These are phyloP conservation scores for Bocquillonia castaneifolia DNA, from an alignment of 441 rosid genomes.

Conservation along the genomic window DNA sequence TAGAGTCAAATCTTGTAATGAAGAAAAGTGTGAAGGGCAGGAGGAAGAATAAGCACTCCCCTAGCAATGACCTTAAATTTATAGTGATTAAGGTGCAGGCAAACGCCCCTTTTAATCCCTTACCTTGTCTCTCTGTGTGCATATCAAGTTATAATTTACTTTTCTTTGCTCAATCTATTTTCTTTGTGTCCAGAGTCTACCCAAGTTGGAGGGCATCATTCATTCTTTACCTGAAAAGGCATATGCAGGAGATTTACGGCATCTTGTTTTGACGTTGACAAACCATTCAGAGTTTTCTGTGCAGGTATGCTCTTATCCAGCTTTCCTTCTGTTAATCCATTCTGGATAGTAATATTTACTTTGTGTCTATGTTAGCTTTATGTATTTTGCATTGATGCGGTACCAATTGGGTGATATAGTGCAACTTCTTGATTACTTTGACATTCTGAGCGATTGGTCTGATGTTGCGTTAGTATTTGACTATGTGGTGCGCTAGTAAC, in stretches of 20 bases:
- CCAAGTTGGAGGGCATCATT: conserved; percentile 85
- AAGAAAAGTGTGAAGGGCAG: conserved; percentile 49
- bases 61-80: conserved; percentile 57
- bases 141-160: conserved; percentile 14
- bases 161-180: conserved; percentile 11
- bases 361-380: neutral
- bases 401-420: neutral
- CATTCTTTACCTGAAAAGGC: conserved; percentile 55
- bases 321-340: too few relatives aligned
- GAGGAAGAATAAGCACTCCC: conserved; percentile 51
- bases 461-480: too few relatives aligned
- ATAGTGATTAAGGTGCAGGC: conserved; percentile 69
- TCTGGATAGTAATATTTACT: neutral
- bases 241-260: conserved; percentile 73
- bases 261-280: conserved; percentile 68
- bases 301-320: conserved; percentile 49
- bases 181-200: conserved; percentile 53
- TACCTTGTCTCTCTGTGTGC: conserved; percentile 16
- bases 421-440: neutral
- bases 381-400: neutral
- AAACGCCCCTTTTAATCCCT: neutral
- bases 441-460: too few relatives aligned
- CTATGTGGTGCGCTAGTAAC: neutral
- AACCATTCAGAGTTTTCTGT: conserved; percentile 68
- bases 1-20: conserved; percentile 46